Percentiles rank a stretch among this genome's conserved stretches.
Evolutionary conservation across 768 basidiomycete genomes (phyloP).

Genomic region (Trametes sanguinea): DNA sequence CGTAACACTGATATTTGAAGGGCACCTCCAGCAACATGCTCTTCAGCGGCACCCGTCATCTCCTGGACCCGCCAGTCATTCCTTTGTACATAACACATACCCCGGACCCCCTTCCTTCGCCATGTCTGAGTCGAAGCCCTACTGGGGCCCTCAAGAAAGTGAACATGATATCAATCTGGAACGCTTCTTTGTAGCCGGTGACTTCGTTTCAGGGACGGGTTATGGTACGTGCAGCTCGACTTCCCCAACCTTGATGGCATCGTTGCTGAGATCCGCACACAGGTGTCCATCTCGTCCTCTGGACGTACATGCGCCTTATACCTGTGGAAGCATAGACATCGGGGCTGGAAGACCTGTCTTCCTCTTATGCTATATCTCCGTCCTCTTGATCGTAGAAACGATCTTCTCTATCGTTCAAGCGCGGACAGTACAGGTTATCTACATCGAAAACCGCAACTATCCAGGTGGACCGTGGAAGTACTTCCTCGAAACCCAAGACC

Average conservation of each 20-base stretch:
- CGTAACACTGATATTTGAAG: not conserved
- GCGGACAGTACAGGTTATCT: constrained; percentile 35
- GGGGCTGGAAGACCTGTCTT: constrained; percentile 33
- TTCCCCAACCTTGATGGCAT: not conserved
- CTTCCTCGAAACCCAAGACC: constrained; percentile 44
- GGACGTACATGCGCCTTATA: constrained; percentile 38
- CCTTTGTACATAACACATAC: constrained; percentile 5
- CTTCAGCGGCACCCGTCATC: not conserved
- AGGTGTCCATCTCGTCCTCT: constrained; percentile 45
- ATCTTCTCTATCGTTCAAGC: constrained; percentile 43
- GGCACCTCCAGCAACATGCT: not conserved
- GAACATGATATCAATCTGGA: constrained; percentile 39
- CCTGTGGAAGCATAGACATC: constrained; percentile 40
- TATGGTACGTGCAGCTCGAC: constrained; percentile 34
- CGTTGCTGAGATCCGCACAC: not conserved
- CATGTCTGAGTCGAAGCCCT: constrained; percentile 19
- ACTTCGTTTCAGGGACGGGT: constrained; percentile 42
- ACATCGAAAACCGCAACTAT: constrained; percentile 30
- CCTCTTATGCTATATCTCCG: constrained; percentile 42
- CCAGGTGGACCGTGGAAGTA: constrained; percentile 45
- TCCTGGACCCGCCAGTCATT: constrained; percentile 8
- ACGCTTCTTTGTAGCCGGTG: constrained; percentile 43
- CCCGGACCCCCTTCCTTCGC: not conserved
- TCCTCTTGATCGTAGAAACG: constrained; percentile 41
- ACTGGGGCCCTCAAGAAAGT: constrained; percentile 39